These are phyloP conservation scores for Cupressus sempervirens DNA, from an alignment of 75 land plant species.

Conservation along the genomic window DNA sequence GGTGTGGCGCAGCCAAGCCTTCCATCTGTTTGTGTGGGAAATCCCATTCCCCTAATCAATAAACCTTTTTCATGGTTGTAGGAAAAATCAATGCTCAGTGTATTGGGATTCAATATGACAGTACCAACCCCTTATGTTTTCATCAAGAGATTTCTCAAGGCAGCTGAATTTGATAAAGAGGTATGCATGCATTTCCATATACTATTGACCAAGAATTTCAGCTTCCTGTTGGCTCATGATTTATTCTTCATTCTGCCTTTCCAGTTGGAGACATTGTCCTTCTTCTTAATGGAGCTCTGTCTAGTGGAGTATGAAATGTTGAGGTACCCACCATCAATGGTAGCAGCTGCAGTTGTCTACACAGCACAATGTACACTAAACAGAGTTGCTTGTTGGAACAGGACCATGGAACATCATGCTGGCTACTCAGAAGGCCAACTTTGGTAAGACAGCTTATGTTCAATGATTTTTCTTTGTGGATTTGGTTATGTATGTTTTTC, in stretches of 20 bases:
- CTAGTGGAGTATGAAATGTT: constrained; percentile 89
- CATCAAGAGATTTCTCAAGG: constrained; percentile 82
- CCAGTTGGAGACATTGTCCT: constrained; percentile 67
- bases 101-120: constrained; percentile 71
- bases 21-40: neutral
- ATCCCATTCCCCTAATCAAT: neutral
- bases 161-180: constrained; percentile 64
- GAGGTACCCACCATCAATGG: constrained; percentile 68
- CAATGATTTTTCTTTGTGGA: too few species aligned
- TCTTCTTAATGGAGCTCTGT: constrained; percentile 77
- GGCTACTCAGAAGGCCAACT: constrained; percentile 66
- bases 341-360: constrained; percentile 91
- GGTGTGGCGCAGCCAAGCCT: neutral
- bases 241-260: neutral
- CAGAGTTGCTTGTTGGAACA: constrained; percentile 52
- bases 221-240: neutral
- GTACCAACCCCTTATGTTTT: constrained; percentile 89
- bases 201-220: neutral
- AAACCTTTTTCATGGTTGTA: constrained; percentile 18
- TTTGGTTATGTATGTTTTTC: too few species aligned
- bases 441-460: constrained; percentile 43
- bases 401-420: constrained; percentile 54
- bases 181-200: constrained; percentile 21
- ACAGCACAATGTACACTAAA: constrained; percentile 66
- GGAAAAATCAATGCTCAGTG: constrained; percentile 81